Percentiles rank a stretch among this genome's conserved stretches.
These are phyloP conservation scores for Aspergillus vadensis DNA, from an alignment of 2,329 filamentous ascomycete species.

Conservation along the genomic window DNA sequence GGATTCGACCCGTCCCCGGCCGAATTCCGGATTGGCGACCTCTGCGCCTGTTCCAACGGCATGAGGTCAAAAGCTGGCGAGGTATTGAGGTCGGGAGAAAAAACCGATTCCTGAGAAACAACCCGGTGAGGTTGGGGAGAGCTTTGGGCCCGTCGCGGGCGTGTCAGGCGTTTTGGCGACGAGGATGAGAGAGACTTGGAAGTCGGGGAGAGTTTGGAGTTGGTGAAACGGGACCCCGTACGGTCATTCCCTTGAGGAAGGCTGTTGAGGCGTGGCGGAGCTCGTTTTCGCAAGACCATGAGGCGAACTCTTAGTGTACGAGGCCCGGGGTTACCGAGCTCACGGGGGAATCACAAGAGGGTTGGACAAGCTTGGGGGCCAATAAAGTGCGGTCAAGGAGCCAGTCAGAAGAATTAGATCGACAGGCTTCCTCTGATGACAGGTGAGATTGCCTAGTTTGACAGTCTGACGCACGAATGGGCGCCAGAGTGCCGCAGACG, in stretches of 20 bases:
- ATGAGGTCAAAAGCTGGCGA: conserved; percentile 42
- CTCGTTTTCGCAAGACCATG: conserved; percentile 45
- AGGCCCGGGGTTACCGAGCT: conserved; percentile 12
- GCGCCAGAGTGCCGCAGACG: conserved; percentile 8
- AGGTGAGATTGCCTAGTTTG: not conserved
- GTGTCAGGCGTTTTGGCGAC: conserved; percentile 31
- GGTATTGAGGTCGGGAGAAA: conserved; percentile 41
- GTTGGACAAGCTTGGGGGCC: conserved; percentile 16
- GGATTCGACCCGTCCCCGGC: conserved; percentile 31
- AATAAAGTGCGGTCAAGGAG: conserved; percentile 6
- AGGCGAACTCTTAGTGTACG: conserved; percentile 22
- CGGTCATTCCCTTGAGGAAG: conserved; percentile 34
- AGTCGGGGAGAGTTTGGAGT: conserved; percentile 39
- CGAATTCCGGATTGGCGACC: conserved; percentile 36
- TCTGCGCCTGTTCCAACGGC: conserved; percentile 41
- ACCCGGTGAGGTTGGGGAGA: conserved; percentile 28
- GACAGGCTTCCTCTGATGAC: not conserved
- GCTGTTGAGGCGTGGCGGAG: conserved; percentile 39
- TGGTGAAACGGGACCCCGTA: conserved; percentile 36
- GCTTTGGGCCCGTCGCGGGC: conserved; percentile 31
- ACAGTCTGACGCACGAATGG: conserved; percentile 11
- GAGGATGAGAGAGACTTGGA: conserved; percentile 30
- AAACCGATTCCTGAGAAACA: conserved; percentile 36
- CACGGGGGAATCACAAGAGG: conserved; percentile 12
- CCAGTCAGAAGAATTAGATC: not conserved